A percentile compares a stretch with the other conserved stretches of the same genome.
These are phyloP conservation scores for Quercus glauca DNA, from an alignment of 306 rosid genomes.

Conservation along the genomic window DNA sequence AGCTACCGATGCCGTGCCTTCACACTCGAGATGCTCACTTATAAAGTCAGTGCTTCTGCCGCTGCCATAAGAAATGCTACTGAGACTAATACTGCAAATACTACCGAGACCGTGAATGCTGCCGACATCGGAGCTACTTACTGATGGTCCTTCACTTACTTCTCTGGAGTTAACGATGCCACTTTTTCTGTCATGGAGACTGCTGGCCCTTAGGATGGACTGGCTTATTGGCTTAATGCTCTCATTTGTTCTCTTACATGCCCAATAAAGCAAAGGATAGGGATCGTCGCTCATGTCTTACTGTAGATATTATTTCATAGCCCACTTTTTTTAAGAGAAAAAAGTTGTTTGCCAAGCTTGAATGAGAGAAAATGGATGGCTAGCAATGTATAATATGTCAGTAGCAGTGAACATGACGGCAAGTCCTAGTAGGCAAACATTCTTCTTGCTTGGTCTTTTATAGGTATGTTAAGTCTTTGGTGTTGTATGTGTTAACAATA, in stretches of 20 bases:
- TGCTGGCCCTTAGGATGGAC: neutral
- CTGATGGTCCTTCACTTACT: too few species aligned
- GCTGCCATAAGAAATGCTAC: too few species aligned
- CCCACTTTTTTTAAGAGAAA: neutral
- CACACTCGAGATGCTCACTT: neutral
- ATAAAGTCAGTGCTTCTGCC: too few species aligned
- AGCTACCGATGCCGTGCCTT: fast-evolving
- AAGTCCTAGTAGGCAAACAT: neutral
- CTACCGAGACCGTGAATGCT: fast-evolving
- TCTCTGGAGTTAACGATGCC: too few species aligned
- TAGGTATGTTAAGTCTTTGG: too few species aligned
- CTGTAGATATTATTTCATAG: neutral
- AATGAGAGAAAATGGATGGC: neutral
- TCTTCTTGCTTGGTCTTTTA: too few species aligned
- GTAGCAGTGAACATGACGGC: neutral
- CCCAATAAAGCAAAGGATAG: neutral
- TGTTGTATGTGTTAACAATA: too few species aligned
- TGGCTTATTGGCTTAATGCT: neutral
- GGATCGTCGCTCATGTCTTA: neutral
- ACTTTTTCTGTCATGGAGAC: neutral
- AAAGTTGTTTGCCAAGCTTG: neutral
- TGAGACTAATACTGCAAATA: too few species aligned
- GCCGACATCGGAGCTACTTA: too few species aligned
- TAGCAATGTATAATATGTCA: neutral
- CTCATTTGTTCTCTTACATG: neutral